Conservation (phyloP, 345 rosid genomes). For the Hibiscus trionum region DNA sequence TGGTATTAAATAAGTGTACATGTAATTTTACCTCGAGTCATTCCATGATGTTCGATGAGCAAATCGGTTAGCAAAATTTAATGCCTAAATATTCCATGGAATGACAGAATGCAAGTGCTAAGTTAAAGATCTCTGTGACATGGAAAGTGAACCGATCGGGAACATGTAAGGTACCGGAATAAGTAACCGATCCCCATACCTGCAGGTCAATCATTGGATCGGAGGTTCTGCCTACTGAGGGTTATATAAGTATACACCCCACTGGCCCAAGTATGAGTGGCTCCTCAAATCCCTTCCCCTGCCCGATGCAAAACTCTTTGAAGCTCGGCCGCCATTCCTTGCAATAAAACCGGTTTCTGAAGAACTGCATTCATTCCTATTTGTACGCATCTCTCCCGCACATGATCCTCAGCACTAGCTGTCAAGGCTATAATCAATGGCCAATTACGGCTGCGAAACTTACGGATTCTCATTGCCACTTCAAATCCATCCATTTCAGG, state of each 20-base stretch:
- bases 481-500: conserved; percentile 91
- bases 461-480: conserved; percentile 75
- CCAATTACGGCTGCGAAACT: conserved; percentile 62
- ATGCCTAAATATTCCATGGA: background rate
- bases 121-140: background rate
- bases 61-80: conserved; percentile 11
- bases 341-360: conserved; percentile 76
- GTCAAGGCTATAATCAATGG: conserved; percentile 82
- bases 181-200: background rate
- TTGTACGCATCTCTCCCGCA: conserved; percentile 65
- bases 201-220: background rate
- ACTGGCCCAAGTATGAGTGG: too few relatives aligned
- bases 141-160: background rate
- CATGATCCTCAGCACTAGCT: conserved; percentile 71
- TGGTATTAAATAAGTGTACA: conserved; percentile 8
- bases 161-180: background rate
- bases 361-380: conserved; percentile 85
- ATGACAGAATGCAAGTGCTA: conserved; percentile 10
- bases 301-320: conserved; percentile 57
- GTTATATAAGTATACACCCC: too few relatives aligned
- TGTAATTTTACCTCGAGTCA: conserved; percentile 3
- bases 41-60: background rate
- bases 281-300: conserved; percentile 37
- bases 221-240: background rate
- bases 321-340: conserved; percentile 74